Conservation (phyloP, 208 protist species). For the Trypanosoma vivax region DNA sequence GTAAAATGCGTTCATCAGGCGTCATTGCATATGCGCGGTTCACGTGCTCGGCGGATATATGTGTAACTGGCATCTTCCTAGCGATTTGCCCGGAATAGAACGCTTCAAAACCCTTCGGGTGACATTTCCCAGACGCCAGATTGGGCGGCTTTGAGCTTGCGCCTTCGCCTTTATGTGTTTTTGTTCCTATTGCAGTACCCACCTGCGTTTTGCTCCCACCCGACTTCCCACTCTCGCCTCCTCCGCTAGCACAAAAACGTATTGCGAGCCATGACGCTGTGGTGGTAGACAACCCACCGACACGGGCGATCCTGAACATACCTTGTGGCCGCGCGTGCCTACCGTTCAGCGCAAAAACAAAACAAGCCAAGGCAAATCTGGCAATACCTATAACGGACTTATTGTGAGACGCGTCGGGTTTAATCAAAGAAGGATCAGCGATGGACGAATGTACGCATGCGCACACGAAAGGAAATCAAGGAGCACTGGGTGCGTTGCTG, state of each 20-base stretch:
- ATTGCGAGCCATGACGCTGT: neutral
- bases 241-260: neutral
- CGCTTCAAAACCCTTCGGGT: conserved; percentile 65
- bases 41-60: conserved; percentile 35
- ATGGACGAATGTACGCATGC: no score
- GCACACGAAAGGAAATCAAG: no score
- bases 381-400: no score
- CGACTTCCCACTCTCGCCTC: neutral
- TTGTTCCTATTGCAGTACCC: neutral
- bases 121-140: conserved; percentile 10
- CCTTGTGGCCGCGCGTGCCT: neutral
- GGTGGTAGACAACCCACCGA: neutral
- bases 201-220: neutral
- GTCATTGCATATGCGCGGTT: conserved; percentile 46
- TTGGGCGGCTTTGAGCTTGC: neutral
- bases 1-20: conserved; percentile 47
- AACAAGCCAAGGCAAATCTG: no score
- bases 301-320: neutral
- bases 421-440: no score
- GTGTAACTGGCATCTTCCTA: conserved; percentile 32
- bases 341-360: neutral
- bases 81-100: conserved; percentile 50
- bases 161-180: conserved; percentile 1
- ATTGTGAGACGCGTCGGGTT: no score
- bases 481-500: no score